Evolutionary conservation across 192 early-diverging fungal genomes (phyloP), one percentile per base, ranked within the genome.

Genomic region (Backusella psychrophila): DNA sequence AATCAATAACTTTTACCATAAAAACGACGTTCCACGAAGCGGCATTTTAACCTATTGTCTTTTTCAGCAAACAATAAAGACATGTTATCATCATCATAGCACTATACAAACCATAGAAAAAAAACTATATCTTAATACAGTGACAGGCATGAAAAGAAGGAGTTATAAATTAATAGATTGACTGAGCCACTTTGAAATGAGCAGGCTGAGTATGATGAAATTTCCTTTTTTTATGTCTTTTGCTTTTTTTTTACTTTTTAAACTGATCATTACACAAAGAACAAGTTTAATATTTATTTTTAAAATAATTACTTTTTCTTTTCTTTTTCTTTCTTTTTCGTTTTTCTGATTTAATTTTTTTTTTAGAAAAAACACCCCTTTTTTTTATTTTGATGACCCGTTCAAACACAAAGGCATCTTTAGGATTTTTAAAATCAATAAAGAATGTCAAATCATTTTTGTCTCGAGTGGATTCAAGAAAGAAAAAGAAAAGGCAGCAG

Each of bases 381-480:
- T n/a, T 53, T 53, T 49, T 23, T 21, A 6, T 53, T 53, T 53
- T 53, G 52, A 53, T 53, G 52, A 53, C 52, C 21, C 52, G 52
- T 21, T 56, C 53, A 56, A 23, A 59, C 11, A 59, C 56, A 29
- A 59, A 59, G 23, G 1, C 56, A 26, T 59, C 56, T 59, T 29
- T 59, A 59, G 56, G 56, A 59, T 59, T 59, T 59, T 59, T 59
- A 59, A 59, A 59, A 29, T 59, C 56, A 59, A 59, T 59, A 59
- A 59, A 59, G 56, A 59, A 26, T 59, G 56, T 59, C 56, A 59
- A 11, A 59, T 59, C 56, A 59, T 59, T 59, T 26, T 59, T 59
- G 29, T 26, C 56, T 59, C 56, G 23, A 12, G 56, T 59, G 23
- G 56, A 59, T 12, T 59, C 56, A 26, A 59, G 56, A 59, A 59